phyloP scores from a whole-genome alignment of 208 protist genomes.

The Wallacemonas collosoma region DNA sequence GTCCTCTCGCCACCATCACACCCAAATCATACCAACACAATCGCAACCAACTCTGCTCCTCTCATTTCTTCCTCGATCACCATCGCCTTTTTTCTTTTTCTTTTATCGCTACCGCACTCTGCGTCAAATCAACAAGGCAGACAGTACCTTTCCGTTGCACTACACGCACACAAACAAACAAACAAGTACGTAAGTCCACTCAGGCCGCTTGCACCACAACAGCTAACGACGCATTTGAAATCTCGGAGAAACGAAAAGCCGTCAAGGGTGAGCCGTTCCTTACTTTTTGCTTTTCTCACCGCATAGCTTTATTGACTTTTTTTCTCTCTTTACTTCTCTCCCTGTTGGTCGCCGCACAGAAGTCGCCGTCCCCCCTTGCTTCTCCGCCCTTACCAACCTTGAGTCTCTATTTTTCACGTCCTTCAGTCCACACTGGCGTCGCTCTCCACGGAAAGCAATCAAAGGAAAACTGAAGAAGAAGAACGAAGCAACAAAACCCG shows the following conservation, averaged over 20 bases:
- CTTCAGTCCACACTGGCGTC: neutral
- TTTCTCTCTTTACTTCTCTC: constrained; percentile 11
- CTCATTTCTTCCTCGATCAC: neutral
- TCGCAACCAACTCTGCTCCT: too few species aligned
- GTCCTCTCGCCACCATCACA: too few species aligned
- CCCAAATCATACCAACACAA: too few species aligned
- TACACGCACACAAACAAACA: neutral
- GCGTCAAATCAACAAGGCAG: neutral
- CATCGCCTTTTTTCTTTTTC: neutral
- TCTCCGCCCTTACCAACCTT: too few species aligned
- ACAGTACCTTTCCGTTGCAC: neutral
- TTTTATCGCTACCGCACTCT: neutral
- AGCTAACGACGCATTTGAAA: neutral
- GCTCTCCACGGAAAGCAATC: neutral
- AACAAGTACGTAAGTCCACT: too few species aligned
- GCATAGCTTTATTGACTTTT: neutral
- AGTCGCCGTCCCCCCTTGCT: neutral
- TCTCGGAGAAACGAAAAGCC: neutral
- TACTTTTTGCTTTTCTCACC: constrained; percentile 7
- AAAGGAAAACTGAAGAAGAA: too few species aligned
- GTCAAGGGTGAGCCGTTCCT: neutral
- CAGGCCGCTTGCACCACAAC: too few species aligned
- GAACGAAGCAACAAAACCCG: too few species aligned
- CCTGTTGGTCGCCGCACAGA: neutral
- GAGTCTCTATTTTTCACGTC: neutral